Evolutionary conservation across 768 basidiomycete genomes (phyloP), one percentile per base, ranked within the genome.

Genomic region (Cystofilobasidium ferigula): DNA sequence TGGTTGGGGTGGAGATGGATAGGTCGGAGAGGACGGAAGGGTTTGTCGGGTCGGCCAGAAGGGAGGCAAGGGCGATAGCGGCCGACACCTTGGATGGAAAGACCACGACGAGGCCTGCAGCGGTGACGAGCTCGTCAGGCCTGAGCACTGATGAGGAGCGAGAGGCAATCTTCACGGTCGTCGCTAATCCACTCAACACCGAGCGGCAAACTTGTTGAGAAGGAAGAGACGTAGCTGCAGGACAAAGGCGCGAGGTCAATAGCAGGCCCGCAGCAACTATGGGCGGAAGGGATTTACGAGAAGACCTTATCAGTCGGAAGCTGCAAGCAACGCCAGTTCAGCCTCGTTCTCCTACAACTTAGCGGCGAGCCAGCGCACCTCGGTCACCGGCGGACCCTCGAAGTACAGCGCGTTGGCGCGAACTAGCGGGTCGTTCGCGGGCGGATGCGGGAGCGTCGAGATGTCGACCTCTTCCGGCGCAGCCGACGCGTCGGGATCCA

Each of bases 231-330:
- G 62, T 38, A 45, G 9, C 32, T 43, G 42, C 7, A 32, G 14
- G 20, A 13, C 2, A 14, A 24, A 40, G 24, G 5, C 1, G 34
- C 10, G 35, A 36, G 45, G 16, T 35, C 22, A 62, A n/a, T 24
- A 5, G n/a, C n/a, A 26, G 22, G 32, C 51, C 57, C 32, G n/a
- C n/a, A n/a, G n/a, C n/a, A n/a, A n/a, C n/a, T 2, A 66, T 48
- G 24, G 59, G 36, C 30, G 54, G 28, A 8, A 59, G 59, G 59
- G n/a, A 10, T 20, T 38, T 40, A 66, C 35, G 64, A 61, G 59
- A 66, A 66, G 48, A 66, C 48, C 43, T 62, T 34, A n/a, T 48
- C 61, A 43, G 61, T 58, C 6, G 57, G 57, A 40, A 58, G 47
- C 43, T 42, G 58, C 5, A 6, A 20, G n/a, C 13, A 9, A 45